phyloP scores from a whole-genome alignment of 768 basidiomycete genomes.

The Boletales sp. region DNA sequence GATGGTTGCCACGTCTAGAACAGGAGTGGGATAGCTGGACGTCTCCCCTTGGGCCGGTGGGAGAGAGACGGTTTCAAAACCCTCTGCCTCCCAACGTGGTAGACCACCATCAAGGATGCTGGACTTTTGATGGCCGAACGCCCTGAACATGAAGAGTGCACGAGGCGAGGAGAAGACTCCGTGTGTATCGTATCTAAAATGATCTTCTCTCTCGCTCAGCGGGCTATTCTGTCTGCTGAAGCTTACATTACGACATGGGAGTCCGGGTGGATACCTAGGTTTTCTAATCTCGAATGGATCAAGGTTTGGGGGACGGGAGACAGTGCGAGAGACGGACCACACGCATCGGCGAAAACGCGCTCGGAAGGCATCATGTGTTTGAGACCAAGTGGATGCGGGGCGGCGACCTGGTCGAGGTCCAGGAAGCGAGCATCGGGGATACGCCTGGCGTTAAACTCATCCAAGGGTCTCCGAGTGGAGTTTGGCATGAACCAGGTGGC shows the following conservation, averaged over 20 bases:
- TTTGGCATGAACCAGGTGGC: slow-evolving; percentile 95
- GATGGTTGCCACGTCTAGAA: slow-evolving; percentile 47
- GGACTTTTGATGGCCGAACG: slow-evolving; percentile 83
- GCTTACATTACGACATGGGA: slow-evolving; percentile 82
- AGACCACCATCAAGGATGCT: slow-evolving; percentile 93
- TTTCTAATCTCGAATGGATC: slow-evolving; percentile 40
- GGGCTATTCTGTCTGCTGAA: background rate
- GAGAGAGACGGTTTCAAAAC: slow-evolving; percentile 45
- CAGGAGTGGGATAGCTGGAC: slow-evolving; percentile 50
- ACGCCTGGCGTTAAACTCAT: slow-evolving; percentile 65
- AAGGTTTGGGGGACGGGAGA: slow-evolving; percentile 4
- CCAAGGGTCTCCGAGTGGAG: slow-evolving; percentile 60
- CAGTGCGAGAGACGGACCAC: slow-evolving; percentile 50
- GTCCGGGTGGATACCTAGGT: slow-evolving; percentile 65
- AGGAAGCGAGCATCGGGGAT: slow-evolving; percentile 73
- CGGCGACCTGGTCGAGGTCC: slow-evolving; percentile 78
- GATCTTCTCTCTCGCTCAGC: slow-evolving; percentile 4
- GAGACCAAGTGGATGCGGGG: slow-evolving; percentile 70
- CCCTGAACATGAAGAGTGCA: slow-evolving; percentile 90
- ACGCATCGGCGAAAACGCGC: slow-evolving; percentile 70
- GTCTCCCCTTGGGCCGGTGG: slow-evolving; percentile 22
- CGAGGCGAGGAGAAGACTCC: slow-evolving; percentile 93
- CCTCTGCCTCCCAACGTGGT: slow-evolving; percentile 73
- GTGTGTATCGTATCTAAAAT: slow-evolving; percentile 75
- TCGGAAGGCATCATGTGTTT: slow-evolving; percentile 91